Base-by-base conservation (phyloP, 306 rosid genomes). In the Quillaja saponaria region DNA sequence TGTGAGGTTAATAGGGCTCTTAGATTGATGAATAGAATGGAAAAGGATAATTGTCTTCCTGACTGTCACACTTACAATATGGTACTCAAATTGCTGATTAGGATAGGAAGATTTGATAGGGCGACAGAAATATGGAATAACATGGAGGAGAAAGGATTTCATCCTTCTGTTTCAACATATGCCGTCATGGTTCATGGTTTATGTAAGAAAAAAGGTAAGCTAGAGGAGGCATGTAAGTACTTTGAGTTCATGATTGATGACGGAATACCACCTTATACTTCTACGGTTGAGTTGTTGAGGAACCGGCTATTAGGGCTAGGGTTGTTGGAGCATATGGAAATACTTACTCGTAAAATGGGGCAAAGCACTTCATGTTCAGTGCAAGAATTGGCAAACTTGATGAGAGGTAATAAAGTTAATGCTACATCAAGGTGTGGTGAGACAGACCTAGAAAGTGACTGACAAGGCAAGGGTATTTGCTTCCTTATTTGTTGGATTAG, bases 171-270 rank as follows among this genome's bases (percentile, higher is more conserved):
- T 55, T 86, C 96, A 9, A 82, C 98, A 38, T 88, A 71, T 74
- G 69, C 95, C 34, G 96, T 91, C 59, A 78, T 91, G 95, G 61
- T 88, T 67, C 98, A 88, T 74, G 90, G 88, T 49, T 71, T 88
- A 37, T 81, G 83, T 54, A 84, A 81, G 71, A 91, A 86, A 78
- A 91, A 82, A 72, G 85, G 84, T 21, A 91, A 86, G 71, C 63
- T 86, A 39, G 96, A 88, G 75, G 95, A 86, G 67, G 96, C 95
- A 34, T 77, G 88, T 41, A 82, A 84, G 58, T 91, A 88, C 82
- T 86, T 88, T 72, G 92, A 81, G 83, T 74, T 63, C 64, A 91
- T 91, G 98, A 58, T 91, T 28, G 95, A 91, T 56, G 96, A 88
- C 77, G 95, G 96, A 70, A 81, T 88, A 68, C 98, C 96, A 1